Base-by-base conservation (phyloP, 306 rosid genomes). In the Rubus idaeus region DNA sequence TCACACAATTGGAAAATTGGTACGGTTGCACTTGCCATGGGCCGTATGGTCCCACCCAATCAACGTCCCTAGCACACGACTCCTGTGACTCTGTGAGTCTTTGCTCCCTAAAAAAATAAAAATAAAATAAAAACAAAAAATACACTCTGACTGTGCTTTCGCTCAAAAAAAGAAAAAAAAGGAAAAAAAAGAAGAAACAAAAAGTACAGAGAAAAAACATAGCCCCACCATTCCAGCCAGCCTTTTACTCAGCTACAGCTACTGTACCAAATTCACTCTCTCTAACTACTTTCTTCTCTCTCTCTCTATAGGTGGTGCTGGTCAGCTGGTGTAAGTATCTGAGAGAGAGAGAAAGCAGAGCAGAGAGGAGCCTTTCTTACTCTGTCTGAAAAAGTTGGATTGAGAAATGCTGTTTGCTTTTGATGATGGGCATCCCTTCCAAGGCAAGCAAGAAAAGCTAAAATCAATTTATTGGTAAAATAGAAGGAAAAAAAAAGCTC, bases 351-450 rank as follows among this genome's bases (percentile, higher is more conserved):
- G 40, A 21, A 41, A 23, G 17, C 10, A 21, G 61, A 35, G 68
- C n/a, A 63, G 61, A 63, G 61, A 39, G 2, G 68, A 73, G 77
- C 51, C 58, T 73, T 58, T 74, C 78, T 44, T 67, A 74, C 84
- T 44, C 75, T 47, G 74, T 64, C 68, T 77, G 73, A 14, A 61
- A 87, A 76, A 62, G 83, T 79, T 53, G 80, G 82, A 85, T 83
- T 89, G 75, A 77, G 71, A 85, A 85, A 75, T 86, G 91, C 78
- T 77, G 85, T 71, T 79, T 81, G 76, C 79, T 84, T 78, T 83
- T 83, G 81, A 87, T 69, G 85, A 77, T 77, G 84, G 86, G 82
- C 90, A 79, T 84, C 97, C 86, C 98, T 92, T 92, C 90, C 74
- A 89, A 92, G 97, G 84, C 97, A 95, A 90, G 96, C 66, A 78